Conservation (phyloP, 305 asterid species). For the Salvia sclarea region DNA sequence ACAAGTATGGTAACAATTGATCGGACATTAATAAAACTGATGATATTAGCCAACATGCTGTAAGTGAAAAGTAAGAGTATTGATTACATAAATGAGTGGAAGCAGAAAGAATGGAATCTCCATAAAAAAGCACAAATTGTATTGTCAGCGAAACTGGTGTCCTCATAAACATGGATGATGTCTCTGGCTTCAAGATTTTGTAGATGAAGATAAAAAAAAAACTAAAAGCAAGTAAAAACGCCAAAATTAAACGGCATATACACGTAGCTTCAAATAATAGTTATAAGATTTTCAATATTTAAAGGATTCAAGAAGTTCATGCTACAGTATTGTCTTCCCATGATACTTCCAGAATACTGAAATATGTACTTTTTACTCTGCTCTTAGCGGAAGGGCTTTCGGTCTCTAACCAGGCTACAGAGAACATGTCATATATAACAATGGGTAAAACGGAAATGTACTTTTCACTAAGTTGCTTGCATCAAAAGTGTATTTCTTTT, state of each 20-base stretch:
- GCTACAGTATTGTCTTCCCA: background rate
- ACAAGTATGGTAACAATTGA: background rate
- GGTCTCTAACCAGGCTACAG: background rate
- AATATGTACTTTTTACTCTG: background rate
- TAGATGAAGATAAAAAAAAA: background rate
- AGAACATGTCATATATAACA: background rate
- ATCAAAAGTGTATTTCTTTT: background rate
- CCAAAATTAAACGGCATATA: background rate
- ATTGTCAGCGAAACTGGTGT: background rate
- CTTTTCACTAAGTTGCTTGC: background rate
- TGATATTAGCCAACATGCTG: conserved; percentile 6
- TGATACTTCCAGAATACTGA: background rate
- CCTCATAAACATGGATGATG: conserved; percentile 6
- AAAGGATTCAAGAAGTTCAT: background rate
- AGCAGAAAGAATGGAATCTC: conserved; percentile 10
- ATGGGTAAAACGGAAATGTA: conserved; percentile 9
- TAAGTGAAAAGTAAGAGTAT: background rate
- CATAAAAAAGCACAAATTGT: background rate
- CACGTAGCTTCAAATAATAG: conserved; percentile 1
- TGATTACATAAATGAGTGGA: conserved; percentile 16
- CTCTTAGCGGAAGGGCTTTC: background rate
- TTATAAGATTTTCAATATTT: background rate
- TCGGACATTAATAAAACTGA: background rate
- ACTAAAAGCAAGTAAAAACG: background rate
- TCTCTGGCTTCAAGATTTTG: conserved; percentile 13